Evolutionary conservation across 176 grass and related monocot genomes (phyloP).

Genomic region (Carex parvula): DNA sequence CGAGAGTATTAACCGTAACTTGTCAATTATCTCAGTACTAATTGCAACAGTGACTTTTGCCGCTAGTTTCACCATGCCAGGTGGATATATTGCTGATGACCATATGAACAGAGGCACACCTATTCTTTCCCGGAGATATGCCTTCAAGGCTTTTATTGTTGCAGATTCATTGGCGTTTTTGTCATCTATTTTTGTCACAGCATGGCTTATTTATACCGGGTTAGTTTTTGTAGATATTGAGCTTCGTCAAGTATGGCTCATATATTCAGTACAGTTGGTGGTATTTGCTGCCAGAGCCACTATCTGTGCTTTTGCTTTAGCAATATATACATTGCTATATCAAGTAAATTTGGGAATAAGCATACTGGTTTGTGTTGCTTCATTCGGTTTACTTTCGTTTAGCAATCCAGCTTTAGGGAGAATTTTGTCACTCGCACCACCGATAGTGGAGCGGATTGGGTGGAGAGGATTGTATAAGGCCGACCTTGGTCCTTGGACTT

Average conservation of each 20-base stretch:
- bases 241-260: background rate
- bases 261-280: background rate
- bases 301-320: conserved; percentile 1
- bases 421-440: background rate
- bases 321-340: background rate
- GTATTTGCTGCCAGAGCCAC: background rate
- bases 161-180: conserved; percentile 17
- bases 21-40: conserved; percentile 14
- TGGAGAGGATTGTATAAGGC: background rate
- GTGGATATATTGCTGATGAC: conserved; percentile 14
- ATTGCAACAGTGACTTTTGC: conserved; percentile 24
- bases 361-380: conserved; percentile 1
- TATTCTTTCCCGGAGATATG: conserved; percentile 5
- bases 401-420: background rate
- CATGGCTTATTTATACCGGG: background rate
- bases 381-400: background rate
- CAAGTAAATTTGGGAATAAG: background rate
- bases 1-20: background rate
- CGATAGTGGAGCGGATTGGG: background rate
- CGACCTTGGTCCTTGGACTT: background rate
- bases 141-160: conserved; percentile 20
- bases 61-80: conserved; percentile 30
- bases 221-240: background rate
- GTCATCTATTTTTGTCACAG: conserved; percentile 2
- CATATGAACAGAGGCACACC: background rate